Base-by-base conservation (phyloP, 1,284 basidiomycete species). In the Coniferiporia sulphurascens region DNA sequence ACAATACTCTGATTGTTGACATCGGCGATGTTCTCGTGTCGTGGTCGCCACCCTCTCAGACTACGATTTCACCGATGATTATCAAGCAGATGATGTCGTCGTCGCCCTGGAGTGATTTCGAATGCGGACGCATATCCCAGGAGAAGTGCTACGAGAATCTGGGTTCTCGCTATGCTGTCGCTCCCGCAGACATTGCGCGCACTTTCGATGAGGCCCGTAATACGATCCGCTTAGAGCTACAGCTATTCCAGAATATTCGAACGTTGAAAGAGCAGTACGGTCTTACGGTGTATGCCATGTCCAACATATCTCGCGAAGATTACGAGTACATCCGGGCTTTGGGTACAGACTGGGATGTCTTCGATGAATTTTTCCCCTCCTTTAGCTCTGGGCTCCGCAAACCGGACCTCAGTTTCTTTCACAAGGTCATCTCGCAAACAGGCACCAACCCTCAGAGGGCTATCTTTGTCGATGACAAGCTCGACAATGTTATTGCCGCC, bases 401-500 rank as follows among this genome's bases (percentile, higher is more conserved):
- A 64, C 81, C 80, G 8, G 76, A 81, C 63, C 75, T 82, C 32
- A 75, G 77, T 0, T 83, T 81, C 64, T 84, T 77, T 67, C 73
- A 71, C 55, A 72, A 77, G 56, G 82, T 84, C 21, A 64, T 85
- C 22, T 66, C 69, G n/a, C 62, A 65, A 0, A 68, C 67, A 12
- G 43, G 43, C 15, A 41, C 43, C 7, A 21, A 36, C 9, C 49
- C 56, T 5, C 17, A 12, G 19, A 45, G 38, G 4, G 73, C 76
- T 3, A 74, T 83, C 27, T 84, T 83, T 62, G 76, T 85, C 13
- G 83, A 85, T 58, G 83, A 84, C 72, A 80, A 80, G 60, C 69
- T 74, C n/a, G 83, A 84, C 63, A 85, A 84, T 60, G 78, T 85
- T 5, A 66, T 83, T 10, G 75, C 79, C 1, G 82, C 83, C 9